Evolutionary conservation across 2,329 filamentous ascomycete species (phyloP).

Genomic region (Hypoxylon sp.): DNA sequence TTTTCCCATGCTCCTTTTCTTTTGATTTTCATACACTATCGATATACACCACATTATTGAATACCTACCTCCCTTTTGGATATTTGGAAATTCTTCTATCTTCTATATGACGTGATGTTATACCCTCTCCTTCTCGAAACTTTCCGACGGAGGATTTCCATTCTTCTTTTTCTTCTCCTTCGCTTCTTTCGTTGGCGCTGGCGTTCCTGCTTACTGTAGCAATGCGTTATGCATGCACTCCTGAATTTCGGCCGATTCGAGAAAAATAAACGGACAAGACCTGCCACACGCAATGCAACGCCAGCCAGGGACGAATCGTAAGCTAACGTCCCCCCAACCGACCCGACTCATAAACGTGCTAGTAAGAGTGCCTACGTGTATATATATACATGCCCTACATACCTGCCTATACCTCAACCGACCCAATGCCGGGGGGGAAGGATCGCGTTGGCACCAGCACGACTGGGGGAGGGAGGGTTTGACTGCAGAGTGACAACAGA

Average conservation of each 20-base stretch:
- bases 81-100: not conserved
- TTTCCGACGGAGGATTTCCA: conserved; percentile 6
- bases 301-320: conserved; percentile 29
- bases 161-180: not conserved
- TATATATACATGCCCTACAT: not conserved
- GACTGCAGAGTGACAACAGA: not conserved
- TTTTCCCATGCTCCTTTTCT: not conserved
- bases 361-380: too few relatives aligned
- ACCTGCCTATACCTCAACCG: not conserved
- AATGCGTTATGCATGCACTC: conserved; percentile 36
- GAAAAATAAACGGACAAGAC: too few relatives aligned
- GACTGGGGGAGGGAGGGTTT: not conserved
- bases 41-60: not conserved
- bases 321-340: not conserved
- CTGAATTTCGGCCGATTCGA: conserved; percentile 31
- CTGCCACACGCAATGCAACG: conserved; percentile 32
- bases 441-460: conserved; percentile 13
- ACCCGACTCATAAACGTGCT: not conserved
- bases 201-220: conserved; percentile 37
- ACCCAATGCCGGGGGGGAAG: conserved; percentile 22
- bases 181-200: conserved; percentile 2
- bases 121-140: conserved; percentile 12
- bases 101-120: conserved; percentile 13
- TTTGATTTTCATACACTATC: not conserved
- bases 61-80: too few relatives aligned